Percentiles rank a stretch among this genome's conserved stretches.
These are phyloP conservation scores for Acrodontium crateriforme DNA, from an alignment of 2,329 filamentous ascomycete species.

Conservation along the genomic window DNA sequence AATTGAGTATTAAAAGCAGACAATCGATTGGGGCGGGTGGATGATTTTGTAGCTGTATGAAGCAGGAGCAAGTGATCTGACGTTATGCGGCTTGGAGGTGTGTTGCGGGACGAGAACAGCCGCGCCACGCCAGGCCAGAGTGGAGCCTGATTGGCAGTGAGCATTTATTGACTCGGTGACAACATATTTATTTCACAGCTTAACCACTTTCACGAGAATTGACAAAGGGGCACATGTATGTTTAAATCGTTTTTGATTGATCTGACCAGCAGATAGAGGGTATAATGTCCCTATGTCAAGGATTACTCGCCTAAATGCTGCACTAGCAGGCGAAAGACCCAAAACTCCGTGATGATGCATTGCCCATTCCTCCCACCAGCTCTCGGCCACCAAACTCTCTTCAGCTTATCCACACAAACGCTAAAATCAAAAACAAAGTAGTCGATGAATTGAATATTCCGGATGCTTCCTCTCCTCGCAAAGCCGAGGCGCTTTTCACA, in stretches of 20 bases:
- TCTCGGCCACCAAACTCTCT: neutral
- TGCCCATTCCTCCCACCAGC: neutral
- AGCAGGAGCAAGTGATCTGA: neutral
- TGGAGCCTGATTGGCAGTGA: no score
- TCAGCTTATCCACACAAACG: no score
- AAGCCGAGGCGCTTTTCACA: neutral
- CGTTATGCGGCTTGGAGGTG: neutral
- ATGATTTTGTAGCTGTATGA: no score
- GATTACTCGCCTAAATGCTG: conserved; percentile 2
- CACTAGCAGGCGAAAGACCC: conserved; percentile 4
- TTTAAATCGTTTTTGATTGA: neutral
- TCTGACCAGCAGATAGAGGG: neutral
- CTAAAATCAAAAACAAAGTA: no score
- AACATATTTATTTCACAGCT: no score
- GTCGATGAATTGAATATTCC: no score
- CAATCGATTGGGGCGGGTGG: no score
- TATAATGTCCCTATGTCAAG: neutral
- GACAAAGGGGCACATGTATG: neutral
- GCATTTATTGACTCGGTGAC: no score
- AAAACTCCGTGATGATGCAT: neutral
- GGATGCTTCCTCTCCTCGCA: neutral
- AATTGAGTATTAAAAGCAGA: neutral
- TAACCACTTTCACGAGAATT: neutral
- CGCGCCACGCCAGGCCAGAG: neutral
- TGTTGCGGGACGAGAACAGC: conserved; percentile 1